These are phyloP conservation scores for Chrysophaeum taylorii DNA, from an alignment of 352 stramenopile genomes.

Conservation along the genomic window DNA sequence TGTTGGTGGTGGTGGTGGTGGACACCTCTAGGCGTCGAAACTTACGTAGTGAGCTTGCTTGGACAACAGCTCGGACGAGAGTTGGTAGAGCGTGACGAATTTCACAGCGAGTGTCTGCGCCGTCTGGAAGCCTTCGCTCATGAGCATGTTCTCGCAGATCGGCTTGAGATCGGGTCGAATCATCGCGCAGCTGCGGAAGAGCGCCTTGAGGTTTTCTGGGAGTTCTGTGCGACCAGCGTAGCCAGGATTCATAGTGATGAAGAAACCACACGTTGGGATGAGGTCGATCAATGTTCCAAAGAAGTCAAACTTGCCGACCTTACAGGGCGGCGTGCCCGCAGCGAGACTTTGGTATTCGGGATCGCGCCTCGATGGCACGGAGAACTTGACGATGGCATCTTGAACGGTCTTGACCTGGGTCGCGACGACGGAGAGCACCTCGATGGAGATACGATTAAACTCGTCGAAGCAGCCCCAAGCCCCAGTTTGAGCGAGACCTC, in stretches of 20 bases:
- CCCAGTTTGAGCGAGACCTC: conserved; percentile 78
- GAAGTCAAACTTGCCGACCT: conserved; percentile 88
- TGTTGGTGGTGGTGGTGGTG: too few relatives aligned
- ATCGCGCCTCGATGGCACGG: conserved; percentile 82
- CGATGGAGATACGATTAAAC: conserved; percentile 90
- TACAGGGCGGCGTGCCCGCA: conserved; percentile 77
- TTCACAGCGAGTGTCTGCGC: conserved; percentile 83
- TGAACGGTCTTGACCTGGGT: conserved; percentile 95
- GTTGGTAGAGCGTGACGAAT: conserved; percentile 80
- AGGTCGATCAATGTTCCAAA: conserved; percentile 87
- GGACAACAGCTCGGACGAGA: conserved; percentile 83
- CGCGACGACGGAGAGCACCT: conserved; percentile 85
- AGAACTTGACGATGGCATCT: conserved; percentile 74
- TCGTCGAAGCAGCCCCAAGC: conserved; percentile 92
- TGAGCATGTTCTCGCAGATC: conserved; percentile 93
- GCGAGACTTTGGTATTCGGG: conserved; percentile 81
- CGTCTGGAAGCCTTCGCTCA: conserved; percentile 84
- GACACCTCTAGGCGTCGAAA: conserved; percentile 35
- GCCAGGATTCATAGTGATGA: conserved; percentile 93
- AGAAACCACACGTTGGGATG: conserved; percentile 86
- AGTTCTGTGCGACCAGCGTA: conserved; percentile 87
- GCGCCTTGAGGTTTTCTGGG: conserved; percentile 89
- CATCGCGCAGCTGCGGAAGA: conserved; percentile 89
- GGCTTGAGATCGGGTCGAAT: conserved; percentile 85
- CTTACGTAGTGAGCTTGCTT: conserved; percentile 74